Base-by-base conservation (phyloP, 805 yeast genomes). In the Schwanniomyces vanrijiae region DNA sequence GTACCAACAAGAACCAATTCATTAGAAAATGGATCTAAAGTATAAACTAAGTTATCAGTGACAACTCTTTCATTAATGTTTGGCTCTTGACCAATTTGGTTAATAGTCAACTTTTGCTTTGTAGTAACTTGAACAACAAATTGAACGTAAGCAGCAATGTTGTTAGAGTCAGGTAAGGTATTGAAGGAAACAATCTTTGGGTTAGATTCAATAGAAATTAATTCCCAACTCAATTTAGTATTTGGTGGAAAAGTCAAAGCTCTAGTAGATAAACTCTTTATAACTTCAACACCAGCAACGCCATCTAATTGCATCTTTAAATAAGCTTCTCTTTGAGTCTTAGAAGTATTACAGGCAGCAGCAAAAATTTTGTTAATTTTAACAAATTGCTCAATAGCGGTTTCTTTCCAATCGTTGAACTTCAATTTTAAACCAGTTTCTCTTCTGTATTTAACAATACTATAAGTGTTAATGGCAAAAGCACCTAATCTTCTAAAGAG, bases 361-460 rank as follows among this genome's bases (percentile, higher is more conserved):
- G 96, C 92, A 72, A 91, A 91, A 2, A 90, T 83, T 58, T 83
- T 82, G 68, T 91, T 90, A n/a, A 88, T 85, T 47, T 80, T 80
- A 24, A 86, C 86, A 64, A 83, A 90, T 43, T 73, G 74, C 55
- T 89, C 89, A 55, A 91, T 82, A 6, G 96, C 96, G 25, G 77
- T 77, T 65, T 90, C 92, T 64, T 88, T 88, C 96, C 96, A 91
- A 49, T 83, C 78, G 26, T 91, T 88, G 64, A 82, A 86, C 47
- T 78, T 61, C 33, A 82, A 80, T 22, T 65, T 66, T 49, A 66
- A 60, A 33, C 65, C 65, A 31, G 76, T 68, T 42, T 73, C 78
- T 37, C 65, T 60, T 64, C 70, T 76, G 57, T 66, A 78, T 52
- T 73, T 73, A 46, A 72, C 75, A 3, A 77, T 72, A 49, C 73